Conservation (phyloP, 2,329 filamentous ascomycete species). For the Hymenoscyphus fructigenus region DNA sequence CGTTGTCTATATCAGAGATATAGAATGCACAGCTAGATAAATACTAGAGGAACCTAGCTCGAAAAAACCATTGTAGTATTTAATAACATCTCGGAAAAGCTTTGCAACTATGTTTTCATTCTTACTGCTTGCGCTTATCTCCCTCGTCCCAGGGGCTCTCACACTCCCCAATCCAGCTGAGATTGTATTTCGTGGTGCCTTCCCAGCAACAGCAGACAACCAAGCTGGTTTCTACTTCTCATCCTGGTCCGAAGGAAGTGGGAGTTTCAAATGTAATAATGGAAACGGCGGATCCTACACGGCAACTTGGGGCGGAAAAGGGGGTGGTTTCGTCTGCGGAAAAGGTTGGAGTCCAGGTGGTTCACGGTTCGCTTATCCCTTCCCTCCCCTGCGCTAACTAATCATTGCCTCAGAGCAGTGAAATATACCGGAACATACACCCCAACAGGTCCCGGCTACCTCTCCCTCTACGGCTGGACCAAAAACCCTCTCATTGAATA, state of each 20-base stretch:
- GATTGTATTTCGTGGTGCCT: neutral
- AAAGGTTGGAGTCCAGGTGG: slow-evolving; percentile 5
- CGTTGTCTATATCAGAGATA: neutral
- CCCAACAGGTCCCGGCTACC: slow-evolving; percentile 45
- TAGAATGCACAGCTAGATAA: neutral
- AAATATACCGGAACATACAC: slow-evolving; percentile 43
- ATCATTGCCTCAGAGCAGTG: slow-evolving; percentile 50
- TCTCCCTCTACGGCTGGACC: slow-evolving; percentile 57
- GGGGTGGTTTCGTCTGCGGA: slow-evolving; percentile 3
- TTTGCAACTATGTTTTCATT: neutral
- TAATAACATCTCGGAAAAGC: neutral
- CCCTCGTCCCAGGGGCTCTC: neutral
- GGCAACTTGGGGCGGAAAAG: slow-evolving; percentile 2
- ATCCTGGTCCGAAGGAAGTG: slow-evolving; percentile 1
- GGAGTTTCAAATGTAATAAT: slow-evolving; percentile 2
- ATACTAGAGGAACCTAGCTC: neutral
- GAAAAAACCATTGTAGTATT: neutral
- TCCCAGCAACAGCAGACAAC: neutral
- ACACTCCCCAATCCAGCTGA: neutral
- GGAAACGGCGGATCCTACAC: neutral
- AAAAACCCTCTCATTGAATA: slow-evolving; percentile 16
- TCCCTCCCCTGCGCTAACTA: neutral
- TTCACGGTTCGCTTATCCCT: neutral
- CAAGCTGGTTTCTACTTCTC: neutral
- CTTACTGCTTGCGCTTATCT: neutral